Conservation (phyloP, 2,329 filamentous ascomycete species). For the Cercospora beticola region DNA sequence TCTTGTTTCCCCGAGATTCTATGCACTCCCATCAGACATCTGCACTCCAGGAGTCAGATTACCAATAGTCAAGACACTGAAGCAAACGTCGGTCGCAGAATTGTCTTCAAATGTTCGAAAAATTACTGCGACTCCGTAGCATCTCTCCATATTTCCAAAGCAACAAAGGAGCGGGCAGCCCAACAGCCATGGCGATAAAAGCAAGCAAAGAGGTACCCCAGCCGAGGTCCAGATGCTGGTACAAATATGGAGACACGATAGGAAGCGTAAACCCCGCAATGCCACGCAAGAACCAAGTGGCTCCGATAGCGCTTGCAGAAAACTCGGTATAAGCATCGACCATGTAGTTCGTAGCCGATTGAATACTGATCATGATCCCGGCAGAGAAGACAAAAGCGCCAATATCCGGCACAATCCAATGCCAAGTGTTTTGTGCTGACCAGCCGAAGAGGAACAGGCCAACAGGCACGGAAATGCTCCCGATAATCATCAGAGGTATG, state of each 20-base stretch:
- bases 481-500: neutral
- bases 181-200: conserved; percentile 49
- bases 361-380: conserved; percentile 25
- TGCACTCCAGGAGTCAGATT: neutral
- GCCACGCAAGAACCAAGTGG: conserved; percentile 59
- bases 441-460: conserved; percentile 24
- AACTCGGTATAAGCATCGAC: conserved; percentile 61
- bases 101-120: neutral
- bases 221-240: conserved; percentile 41
- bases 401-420: conserved; percentile 28
- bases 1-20: neutral
- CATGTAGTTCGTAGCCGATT: conserved; percentile 55
- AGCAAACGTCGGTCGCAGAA: neutral
- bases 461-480: conserved; percentile 6
- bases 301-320: conserved; percentile 64
- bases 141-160: conserved; percentile 49
- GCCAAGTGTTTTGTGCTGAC: conserved; percentile 9
- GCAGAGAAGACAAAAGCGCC: conserved; percentile 27
- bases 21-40: neutral
- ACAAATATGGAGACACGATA: neutral
- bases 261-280: conserved; percentile 45
- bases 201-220: conserved; percentile 60
- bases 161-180: conserved; percentile 45
- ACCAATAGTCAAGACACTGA: neutral
- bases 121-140: conserved; percentile 33